phyloP scores from a whole-genome alignment of 257 asterid genomes.

The Oldenlandia corymbosa region DNA sequence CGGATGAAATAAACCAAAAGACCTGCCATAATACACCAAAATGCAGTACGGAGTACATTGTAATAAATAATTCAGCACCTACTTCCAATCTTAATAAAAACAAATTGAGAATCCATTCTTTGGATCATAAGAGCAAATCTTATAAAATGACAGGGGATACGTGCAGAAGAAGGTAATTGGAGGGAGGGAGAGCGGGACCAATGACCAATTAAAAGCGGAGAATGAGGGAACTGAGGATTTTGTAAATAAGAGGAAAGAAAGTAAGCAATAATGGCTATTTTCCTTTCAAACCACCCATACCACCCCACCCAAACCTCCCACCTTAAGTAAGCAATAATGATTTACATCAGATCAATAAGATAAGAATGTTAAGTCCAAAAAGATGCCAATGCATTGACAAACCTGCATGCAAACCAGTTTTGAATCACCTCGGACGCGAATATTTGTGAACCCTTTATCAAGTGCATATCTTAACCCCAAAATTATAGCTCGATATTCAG shows the following conservation, averaged over 20 bases:
- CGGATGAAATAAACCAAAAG: not conserved
- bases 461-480: conserved; percentile 84
- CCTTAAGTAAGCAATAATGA: not conserved
- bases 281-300: too few relatives aligned
- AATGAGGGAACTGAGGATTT: not conserved
- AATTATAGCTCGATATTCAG: conserved; percentile 91
- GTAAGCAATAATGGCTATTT: not conserved
- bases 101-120: not conserved
- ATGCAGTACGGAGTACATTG: not conserved
- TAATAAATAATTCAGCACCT: not conserved
- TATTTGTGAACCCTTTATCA: conserved; percentile 70
- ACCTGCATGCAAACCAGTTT: conserved; percentile 99
- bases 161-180: not conserved
- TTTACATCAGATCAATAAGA: too few relatives aligned
- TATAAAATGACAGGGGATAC: not conserved
- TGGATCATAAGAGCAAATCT: not conserved
- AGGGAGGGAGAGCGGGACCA: not conserved
- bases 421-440: conserved; percentile 95
- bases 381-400: not conserved
- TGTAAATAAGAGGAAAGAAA: not conserved
- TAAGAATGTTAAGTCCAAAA: too few relatives aligned
- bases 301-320: too few relatives aligned
- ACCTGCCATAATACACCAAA: not conserved
- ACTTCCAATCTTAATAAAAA: not conserved
- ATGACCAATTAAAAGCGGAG: not conserved